A percentile compares a stretch with the other conserved stretches of the same genome.
Evolutionary conservation across 192 early-diverging fungal genomes (phyloP).

Genomic region (Entomortierella beljakovae): DNA sequence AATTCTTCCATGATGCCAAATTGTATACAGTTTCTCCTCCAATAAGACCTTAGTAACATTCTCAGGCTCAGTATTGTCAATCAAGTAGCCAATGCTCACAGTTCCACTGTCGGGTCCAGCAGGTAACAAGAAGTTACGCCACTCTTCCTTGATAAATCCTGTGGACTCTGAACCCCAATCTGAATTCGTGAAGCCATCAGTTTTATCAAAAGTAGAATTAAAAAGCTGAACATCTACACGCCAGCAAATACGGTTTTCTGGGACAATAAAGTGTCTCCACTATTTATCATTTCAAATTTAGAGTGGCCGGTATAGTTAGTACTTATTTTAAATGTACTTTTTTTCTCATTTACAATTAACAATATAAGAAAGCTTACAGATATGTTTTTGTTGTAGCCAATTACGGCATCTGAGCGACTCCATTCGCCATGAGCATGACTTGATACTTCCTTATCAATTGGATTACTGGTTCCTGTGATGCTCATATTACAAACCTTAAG

Average conservation of each 20-base stretch:
- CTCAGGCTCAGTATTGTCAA: slow-evolving; percentile 6
- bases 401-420: too few relatives aligned
- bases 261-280: slow-evolving; percentile 8
- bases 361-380: not conserved
- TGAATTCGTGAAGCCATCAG: not conserved
- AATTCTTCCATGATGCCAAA: slow-evolving; percentile 8
- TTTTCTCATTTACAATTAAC: too few relatives aligned
- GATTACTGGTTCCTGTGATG: slow-evolving; percentile 15
- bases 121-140: slow-evolving; percentile 9
- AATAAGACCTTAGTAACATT: slow-evolving; percentile 8
- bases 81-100: slow-evolving; percentile 8
- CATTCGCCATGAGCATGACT: not conserved
- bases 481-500: slow-evolving; percentile 29
- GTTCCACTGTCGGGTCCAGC: not conserved
- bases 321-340: too few relatives aligned
- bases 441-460: not conserved
- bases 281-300: not conserved
- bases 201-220: not conserved
- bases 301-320: too few relatives aligned
- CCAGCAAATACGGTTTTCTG: slow-evolving; percentile 16
- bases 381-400: too few relatives aligned
- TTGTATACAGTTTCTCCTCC: slow-evolving; percentile 17
- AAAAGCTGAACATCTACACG: slow-evolving; percentile 15
- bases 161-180: slow-evolving; percentile 13
- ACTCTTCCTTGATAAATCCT: not conserved